Conservation (phyloP, 2,329 filamentous ascomycete genomes). For the Nannizziopsis barbatae region DNA sequence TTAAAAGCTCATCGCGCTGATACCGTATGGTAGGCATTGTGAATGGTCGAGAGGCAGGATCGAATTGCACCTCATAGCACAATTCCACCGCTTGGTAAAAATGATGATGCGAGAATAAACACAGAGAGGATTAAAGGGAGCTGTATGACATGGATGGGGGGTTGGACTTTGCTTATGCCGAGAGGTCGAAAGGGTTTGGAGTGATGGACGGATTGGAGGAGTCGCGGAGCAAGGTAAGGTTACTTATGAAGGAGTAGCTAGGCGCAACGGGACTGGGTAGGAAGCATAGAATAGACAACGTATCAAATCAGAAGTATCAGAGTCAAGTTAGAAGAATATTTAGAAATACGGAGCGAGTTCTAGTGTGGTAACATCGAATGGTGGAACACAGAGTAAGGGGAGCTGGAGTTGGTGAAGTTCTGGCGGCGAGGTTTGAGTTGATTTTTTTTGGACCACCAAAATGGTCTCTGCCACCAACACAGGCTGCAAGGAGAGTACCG, state of each 20-base stretch:
- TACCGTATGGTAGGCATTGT: slow-evolving; percentile 48
- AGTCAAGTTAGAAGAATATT: not conserved
- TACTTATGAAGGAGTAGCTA: not conserved
- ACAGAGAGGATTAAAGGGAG: not conserved
- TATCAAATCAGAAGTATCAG: not conserved
- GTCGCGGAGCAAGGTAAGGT: slow-evolving; percentile 5
- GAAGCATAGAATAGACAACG: not conserved
- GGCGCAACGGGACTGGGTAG: not conserved
- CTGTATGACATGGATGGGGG: not conserved
- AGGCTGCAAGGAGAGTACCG: not conserved
- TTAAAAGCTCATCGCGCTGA: slow-evolving; percentile 61
- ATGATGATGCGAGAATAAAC: not conserved
- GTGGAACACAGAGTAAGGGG: not conserved
- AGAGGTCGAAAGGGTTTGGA: not conserved
- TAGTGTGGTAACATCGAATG: too few species aligned
- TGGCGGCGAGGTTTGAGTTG: slow-evolving; percentile 6
- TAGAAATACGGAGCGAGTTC: too few species aligned
- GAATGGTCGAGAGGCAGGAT: slow-evolving; percentile 17
- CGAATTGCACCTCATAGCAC: slow-evolving; percentile 19
- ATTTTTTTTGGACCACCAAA: slow-evolving; percentile 8
- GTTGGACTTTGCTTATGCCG: not conserved
- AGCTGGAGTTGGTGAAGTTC: not conserved
- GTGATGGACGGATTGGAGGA: slow-evolving; percentile 1
- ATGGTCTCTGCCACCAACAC: not conserved
- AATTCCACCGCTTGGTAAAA: not conserved